Evolutionary conservation across 1,284 basidiomycete genomes (phyloP).

Genomic region (Melanopsichium pennsylvanicum): DNA sequence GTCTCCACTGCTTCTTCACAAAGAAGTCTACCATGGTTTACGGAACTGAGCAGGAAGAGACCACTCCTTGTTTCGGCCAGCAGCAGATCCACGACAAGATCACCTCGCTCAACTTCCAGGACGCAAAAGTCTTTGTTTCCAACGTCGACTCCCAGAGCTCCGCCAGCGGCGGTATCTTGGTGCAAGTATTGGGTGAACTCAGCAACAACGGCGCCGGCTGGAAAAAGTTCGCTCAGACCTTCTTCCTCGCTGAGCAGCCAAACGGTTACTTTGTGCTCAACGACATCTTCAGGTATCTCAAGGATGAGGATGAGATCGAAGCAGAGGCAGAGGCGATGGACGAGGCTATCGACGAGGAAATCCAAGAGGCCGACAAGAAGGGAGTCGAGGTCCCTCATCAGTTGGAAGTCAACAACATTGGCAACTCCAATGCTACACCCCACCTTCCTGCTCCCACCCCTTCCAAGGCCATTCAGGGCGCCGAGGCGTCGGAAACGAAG

Average conservation of each 20-base stretch:
- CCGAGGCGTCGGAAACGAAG: too few species aligned
- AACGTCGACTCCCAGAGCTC: constrained; percentile 74
- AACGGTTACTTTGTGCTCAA: constrained; percentile 99
- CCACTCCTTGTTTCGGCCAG: constrained; percentile 86
- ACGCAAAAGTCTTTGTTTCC: constrained; percentile 94
- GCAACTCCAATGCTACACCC: constrained; percentile 46
- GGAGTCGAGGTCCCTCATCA: constrained; percentile 41
- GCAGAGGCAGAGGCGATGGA: constrained; percentile 45
- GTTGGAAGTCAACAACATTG: constrained; percentile 51
- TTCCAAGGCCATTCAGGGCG: constrained; percentile 42
- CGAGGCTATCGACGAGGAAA: constrained; percentile 43
- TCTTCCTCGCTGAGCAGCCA: constrained; percentile 98
- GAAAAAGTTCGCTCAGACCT: constrained; percentile 99
- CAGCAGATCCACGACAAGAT: constrained; percentile 98
- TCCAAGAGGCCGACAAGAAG: constrained; percentile 38
- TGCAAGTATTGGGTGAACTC: constrained; percentile 99
- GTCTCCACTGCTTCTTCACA: constrained; percentile 98
- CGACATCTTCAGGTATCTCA: constrained; percentile 99
- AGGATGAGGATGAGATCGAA: constrained; percentile 84
- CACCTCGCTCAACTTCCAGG: constrained; percentile 87
- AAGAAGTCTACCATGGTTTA: constrained; percentile 89
- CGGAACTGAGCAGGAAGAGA: constrained; percentile 79
- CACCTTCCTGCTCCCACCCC: constrained; percentile 27
- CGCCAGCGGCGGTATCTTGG: constrained; percentile 92
- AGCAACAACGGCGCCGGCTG: constrained; percentile 82